Conservation (phyloP, 345 rosid species). For the Jatropha curcas region DNA sequence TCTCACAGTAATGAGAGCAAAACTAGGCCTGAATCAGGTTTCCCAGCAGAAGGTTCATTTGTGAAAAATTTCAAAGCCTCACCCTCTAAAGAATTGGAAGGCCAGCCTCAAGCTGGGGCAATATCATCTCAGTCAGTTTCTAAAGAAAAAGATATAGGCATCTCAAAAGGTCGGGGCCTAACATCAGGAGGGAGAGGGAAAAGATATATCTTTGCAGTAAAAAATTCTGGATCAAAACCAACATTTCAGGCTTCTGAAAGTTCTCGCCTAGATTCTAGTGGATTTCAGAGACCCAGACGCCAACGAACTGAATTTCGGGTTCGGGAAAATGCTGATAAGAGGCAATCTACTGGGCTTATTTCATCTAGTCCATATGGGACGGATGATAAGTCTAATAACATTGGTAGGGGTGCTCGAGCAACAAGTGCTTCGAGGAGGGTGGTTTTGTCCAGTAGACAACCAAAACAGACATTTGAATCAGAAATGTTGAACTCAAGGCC, state of each 20-base stretch:
- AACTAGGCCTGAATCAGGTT: constrained; percentile 37
- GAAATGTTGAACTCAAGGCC: constrained; percentile 43
- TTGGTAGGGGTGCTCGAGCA: constrained; percentile 42
- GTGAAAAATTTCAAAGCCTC: constrained; percentile 30
- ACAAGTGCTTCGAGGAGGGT: constrained; percentile 54
- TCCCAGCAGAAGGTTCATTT: constrained; percentile 38
- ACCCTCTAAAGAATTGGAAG: constrained; percentile 45
- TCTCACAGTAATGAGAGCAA: constrained; percentile 30
- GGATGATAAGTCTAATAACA: constrained; percentile 52
- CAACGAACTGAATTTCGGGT: constrained; percentile 74
- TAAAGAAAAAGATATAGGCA: constrained; percentile 37
- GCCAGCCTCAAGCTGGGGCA: constrained; percentile 40
- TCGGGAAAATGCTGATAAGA: constrained; percentile 57
- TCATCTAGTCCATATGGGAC: constrained; percentile 38
- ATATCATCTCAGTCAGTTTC: constrained; percentile 26
- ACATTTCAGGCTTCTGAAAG: constrained; percentile 49
- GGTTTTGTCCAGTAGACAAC: constrained; percentile 49
- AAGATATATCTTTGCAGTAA: constrained; percentile 44
- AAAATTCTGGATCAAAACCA: constrained; percentile 55
- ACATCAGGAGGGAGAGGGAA: constrained; percentile 47
- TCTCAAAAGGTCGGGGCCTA: constrained; percentile 41
- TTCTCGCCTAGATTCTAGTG: constrained; percentile 55
- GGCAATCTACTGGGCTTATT: constrained; percentile 30
- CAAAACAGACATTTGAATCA: constrained; percentile 53
- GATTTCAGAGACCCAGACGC: constrained; percentile 58